Base-by-base conservation (phyloP, 768 basidiomycete species). In the Tylopilus sp. region DNA sequence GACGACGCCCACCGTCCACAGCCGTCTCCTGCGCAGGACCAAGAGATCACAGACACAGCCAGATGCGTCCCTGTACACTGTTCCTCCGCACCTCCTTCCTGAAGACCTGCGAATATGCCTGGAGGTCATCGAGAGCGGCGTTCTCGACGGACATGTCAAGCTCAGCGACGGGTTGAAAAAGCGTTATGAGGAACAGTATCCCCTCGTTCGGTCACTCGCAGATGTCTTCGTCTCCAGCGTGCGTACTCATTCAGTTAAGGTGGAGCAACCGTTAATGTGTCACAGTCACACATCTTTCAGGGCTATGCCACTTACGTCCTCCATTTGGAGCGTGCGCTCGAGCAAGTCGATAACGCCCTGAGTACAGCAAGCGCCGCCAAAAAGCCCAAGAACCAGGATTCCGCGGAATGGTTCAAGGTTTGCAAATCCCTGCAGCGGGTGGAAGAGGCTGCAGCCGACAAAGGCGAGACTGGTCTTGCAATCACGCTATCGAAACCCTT, bases 401-500 rank as follows among this genome's bases (percentile, higher is more conserved):
- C 79, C 2, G 82, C 80, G 12, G 85, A 90, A 55, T 88, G 89
- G 84, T 71, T 86, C 53, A 87, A 83, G 64, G 79, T 90, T 36
- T 85, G 88, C 73, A 81, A 82, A 57, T 78, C 79, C 49, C 69
- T 92, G 44, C 86, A 85, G 62, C 80, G 79, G 42, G 76, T 97
- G 17, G 97, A 99, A 69, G 81, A 86, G 58, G 71, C 72, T 22
- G 91, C 95, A 1, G 76, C 77, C 41, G 89, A 91, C 50, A 88
- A 88, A 63, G 95, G 93, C 51, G 95, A 98, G 73, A 94, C 91
- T 1, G 93, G 94, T 3, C 77, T 99, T 49, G 88, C 92, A 31
- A 99, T 99, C 66, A 91, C 91, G 0, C 76, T 98, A 10, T 95
- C 92, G 18, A 98, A 98, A 67, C 95, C 97, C 3, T 97, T 99